Conservation (phyloP, 306 rosid species). For the Casuarina glauca region DNA sequence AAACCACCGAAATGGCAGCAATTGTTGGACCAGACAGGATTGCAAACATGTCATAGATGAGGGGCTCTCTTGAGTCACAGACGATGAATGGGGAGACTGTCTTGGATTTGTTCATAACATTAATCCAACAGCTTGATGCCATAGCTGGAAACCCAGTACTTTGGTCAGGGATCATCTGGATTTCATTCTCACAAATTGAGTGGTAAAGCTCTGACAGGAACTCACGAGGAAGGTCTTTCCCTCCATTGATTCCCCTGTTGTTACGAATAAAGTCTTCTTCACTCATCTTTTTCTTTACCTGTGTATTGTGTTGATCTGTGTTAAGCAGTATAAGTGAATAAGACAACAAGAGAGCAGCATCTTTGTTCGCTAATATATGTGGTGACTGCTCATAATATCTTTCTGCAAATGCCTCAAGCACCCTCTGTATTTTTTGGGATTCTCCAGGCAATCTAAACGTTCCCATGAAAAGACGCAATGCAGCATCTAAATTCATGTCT, state of each 20-base stretch:
- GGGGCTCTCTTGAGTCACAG: conserved; percentile 79
- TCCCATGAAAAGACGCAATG: conserved; percentile 88
- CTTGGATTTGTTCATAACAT: conserved; percentile 82
- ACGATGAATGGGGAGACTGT: conserved; percentile 81
- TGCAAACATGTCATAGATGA: conserved; percentile 94
- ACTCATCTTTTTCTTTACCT: conserved; percentile 97
- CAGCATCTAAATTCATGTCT: conserved; percentile 96
- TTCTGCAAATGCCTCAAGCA: conserved; percentile 97
- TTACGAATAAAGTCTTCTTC: conserved; percentile 93
- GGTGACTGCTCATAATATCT: conserved; percentile 97
- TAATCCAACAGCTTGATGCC: conserved; percentile 97
- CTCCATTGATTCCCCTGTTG: conserved; percentile 88
- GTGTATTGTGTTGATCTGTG: conserved; percentile 93
- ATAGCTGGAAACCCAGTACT: conserved; percentile 88
- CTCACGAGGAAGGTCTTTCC: conserved; percentile 90
- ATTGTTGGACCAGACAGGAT: conserved; percentile 95
- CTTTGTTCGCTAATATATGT: conserved; percentile 78
- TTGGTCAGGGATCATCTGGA: conserved; percentile 89
- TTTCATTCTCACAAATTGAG: conserved; percentile 94
- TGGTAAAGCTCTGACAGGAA: conserved; percentile 80
- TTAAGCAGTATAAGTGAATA: conserved; percentile 92
- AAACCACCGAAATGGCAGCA: conserved; percentile 97
- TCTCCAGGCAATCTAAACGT: conserved; percentile 96
- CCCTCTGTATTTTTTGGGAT: conserved; percentile 97
- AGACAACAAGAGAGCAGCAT: conserved; percentile 90